These are phyloP conservation scores for Claviceps digitariae DNA, from an alignment of 2,329 filamentous ascomycete species.

Conservation along the genomic window DNA sequence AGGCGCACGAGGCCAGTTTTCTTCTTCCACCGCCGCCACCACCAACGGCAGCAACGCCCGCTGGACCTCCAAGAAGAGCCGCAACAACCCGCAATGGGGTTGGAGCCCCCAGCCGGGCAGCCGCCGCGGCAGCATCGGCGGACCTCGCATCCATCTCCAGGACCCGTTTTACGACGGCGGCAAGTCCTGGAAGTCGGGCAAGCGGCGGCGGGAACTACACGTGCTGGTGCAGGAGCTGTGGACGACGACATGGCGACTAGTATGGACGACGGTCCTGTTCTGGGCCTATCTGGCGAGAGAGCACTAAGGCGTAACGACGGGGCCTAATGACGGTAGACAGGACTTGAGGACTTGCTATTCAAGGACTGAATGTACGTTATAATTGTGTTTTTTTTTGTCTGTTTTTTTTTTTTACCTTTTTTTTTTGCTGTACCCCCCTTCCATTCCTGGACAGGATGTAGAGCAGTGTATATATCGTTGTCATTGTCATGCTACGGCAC, in stretches of 20 bases:
- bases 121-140: slow-evolving; percentile 22
- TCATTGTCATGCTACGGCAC: too few species aligned
- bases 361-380: neutral
- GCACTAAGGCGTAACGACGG: slow-evolving; percentile 30
- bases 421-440: too few species aligned
- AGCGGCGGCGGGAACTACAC: slow-evolving; percentile 20
- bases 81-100: slow-evolving; percentile 23
- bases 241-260: slow-evolving; percentile 47
- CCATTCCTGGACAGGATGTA: too few species aligned
- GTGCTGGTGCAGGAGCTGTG: slow-evolving; percentile 47
- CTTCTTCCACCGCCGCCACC: slow-evolving; percentile 7
- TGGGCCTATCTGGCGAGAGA: slow-evolving; percentile 55
- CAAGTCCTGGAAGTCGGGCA: slow-evolving; percentile 18
- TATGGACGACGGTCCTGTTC: slow-evolving; percentile 46
- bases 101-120: slow-evolving; percentile 27
- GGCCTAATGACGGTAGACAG: too few species aligned
- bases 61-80: slow-evolving; percentile 15
- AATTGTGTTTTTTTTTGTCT: neutral
- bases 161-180: slow-evolving; percentile 23
- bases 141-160: slow-evolving; percentile 42
- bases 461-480: too few species aligned
- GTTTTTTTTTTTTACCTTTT: too few species aligned
- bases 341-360: too few species aligned
- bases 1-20: slow-evolving; percentile 10
- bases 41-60: slow-evolving; percentile 7